Percentiles rank a stretch among this genome's conserved stretches.
phyloP scores from a whole-genome alignment of 1,139 yeast species.

The Nakaseomyces glabratus region DNA sequence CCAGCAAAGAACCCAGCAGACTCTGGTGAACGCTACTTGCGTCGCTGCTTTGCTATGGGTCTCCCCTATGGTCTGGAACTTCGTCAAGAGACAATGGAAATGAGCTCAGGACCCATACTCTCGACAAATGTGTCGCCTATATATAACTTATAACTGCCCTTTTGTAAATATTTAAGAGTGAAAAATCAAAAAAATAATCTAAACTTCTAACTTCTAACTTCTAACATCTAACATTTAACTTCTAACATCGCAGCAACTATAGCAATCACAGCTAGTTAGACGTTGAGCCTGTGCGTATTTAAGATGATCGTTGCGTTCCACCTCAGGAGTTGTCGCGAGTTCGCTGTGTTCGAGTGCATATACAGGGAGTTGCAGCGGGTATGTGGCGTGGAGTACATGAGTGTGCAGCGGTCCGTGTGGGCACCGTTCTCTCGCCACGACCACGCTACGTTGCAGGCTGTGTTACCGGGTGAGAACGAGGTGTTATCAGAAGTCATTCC shows the following conservation, averaged over 20 bases:
- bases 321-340: neutral
- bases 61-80: constrained; percentile 57
- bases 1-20: constrained; percentile 58
- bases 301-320: too few species aligned
- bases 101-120: constrained; percentile 10
- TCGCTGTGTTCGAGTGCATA: neutral
- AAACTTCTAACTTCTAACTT: too few species aligned
- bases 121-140: too few species aligned
- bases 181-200: too few species aligned
- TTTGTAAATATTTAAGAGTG: too few species aligned
- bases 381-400: constrained; percentile 2
- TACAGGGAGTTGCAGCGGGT: neutral
- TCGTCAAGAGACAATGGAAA: constrained; percentile 49
- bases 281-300: too few species aligned
- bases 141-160: too few species aligned
- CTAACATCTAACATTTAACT: too few species aligned
- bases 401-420: neutral
- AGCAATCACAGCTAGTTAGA: too few species aligned
- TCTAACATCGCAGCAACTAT: too few species aligned
- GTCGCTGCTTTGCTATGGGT: constrained; percentile 76
- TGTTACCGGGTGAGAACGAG: neutral
- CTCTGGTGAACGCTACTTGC: constrained; percentile 57
- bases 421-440: neutral
- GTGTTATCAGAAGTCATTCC: neutral
- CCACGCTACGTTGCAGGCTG: neutral